A percentile compares a stretch with the other conserved stretches of the same genome.
phyloP scores from a whole-genome alignment of 2,329 filamentous ascomycete genomes.

The Aspergillus clavatus region DNA sequence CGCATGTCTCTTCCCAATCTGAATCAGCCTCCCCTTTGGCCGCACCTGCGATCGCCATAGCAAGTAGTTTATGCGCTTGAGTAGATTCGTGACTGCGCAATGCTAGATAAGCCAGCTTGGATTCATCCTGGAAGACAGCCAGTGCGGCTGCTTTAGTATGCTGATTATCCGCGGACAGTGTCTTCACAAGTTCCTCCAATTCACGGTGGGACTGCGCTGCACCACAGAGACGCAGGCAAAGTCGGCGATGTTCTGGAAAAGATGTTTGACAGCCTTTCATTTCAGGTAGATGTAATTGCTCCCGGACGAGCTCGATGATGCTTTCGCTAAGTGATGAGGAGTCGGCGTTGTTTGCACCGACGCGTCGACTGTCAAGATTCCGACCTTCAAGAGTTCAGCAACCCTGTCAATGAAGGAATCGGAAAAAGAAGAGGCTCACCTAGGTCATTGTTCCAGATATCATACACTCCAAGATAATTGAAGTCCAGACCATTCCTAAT shows the following conservation, averaged over 20 bases:
- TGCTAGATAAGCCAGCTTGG: constrained; percentile 54
- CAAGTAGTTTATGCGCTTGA: constrained; percentile 53
- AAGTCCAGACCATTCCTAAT: constrained; percentile 53
- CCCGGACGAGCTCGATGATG: constrained; percentile 48
- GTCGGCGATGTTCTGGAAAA: constrained; percentile 52
- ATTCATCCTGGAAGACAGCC: constrained; percentile 57
- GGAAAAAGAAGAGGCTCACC: constrained; percentile 31
- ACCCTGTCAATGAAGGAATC: neutral
- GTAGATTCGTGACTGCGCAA: constrained; percentile 50
- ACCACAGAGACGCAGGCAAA: constrained; percentile 57
- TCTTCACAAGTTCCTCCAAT: constrained; percentile 46
- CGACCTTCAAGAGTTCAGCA: constrained; percentile 24
- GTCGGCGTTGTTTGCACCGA: constrained; percentile 22
- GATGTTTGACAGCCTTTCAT: constrained; percentile 50
- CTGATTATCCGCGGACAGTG: constrained; percentile 50
- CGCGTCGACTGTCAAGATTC: constrained; percentile 29
- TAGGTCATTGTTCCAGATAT: constrained; percentile 55
- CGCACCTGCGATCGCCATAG: constrained; percentile 48
- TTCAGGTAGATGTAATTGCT: constrained; percentile 46
- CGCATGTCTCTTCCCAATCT: constrained; percentile 58
- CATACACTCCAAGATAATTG: constrained; percentile 56
- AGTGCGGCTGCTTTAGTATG: constrained; percentile 61
- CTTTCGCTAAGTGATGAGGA: constrained; percentile 31
- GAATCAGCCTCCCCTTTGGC: constrained; percentile 46
- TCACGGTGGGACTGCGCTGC: constrained; percentile 51